Conservation (phyloP, 331 rosid species). For the Phaseolus coccineus region DNA sequence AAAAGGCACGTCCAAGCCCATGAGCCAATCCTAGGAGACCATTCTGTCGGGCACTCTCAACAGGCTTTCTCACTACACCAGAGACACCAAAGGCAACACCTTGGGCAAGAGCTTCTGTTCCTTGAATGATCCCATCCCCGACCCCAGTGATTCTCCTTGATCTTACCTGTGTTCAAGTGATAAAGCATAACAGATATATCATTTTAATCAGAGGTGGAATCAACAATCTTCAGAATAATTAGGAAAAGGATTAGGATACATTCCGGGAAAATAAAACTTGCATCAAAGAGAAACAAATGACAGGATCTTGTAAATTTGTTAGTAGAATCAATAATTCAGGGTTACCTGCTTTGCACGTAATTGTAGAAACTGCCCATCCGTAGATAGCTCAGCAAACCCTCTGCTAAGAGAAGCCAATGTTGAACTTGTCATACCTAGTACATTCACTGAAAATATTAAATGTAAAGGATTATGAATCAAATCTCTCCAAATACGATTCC, state of each 20-base stretch:
- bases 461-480: conserved; percentile 96
- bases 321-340: neutral
- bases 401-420: conserved; percentile 92
- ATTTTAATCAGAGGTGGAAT: too few relatives aligned
- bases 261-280: neutral
- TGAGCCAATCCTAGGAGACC: conserved; percentile 93
- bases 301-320: neutral
- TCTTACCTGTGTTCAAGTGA: conserved; percentile 58
- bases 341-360: conserved; percentile 93
- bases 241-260: neutral
- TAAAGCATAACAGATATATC: neutral
- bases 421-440: conserved; percentile 98
- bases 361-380: conserved; percentile 94
- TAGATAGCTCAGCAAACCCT: conserved; percentile 98
- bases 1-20: conserved; percentile 92
- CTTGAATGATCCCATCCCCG: conserved; percentile 94
- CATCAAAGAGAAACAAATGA: neutral
- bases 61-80: conserved; percentile 95
- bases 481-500: conserved; percentile 95
- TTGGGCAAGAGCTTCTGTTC: conserved; percentile 97
- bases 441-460: conserved; percentile 92
- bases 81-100: conserved; percentile 98
- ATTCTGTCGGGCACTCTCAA: conserved; percentile 91
- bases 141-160: conserved; percentile 98
- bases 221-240: too few relatives aligned